Conservation (phyloP, 352 stramenopile species). For the Pilasporangium apinafurcum region DNA sequence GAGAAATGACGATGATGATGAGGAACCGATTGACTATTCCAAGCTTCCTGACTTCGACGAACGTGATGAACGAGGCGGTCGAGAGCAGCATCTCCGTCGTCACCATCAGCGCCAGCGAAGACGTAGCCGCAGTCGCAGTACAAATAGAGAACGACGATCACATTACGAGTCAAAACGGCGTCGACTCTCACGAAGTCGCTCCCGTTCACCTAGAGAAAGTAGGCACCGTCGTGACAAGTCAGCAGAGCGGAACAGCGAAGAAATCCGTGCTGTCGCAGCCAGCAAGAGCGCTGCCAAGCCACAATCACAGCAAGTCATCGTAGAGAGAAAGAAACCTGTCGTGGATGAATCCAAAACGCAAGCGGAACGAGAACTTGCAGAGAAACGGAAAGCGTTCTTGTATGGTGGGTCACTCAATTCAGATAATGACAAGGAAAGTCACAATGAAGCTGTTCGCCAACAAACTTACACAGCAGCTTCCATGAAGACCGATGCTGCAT, state of each 20-base stretch:
- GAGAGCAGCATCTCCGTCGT: not conserved
- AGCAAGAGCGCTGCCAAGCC: not conserved
- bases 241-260: not conserved
- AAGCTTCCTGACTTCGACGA: slow-evolving; percentile 71
- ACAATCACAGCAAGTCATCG: not conserved
- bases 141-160: slow-evolving; percentile 12
- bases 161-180: slow-evolving; percentile 6
- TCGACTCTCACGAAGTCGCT: slow-evolving; percentile 10
- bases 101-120: slow-evolving; percentile 3
- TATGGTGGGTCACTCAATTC: slow-evolving; percentile 29
- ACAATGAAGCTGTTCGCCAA: not conserved
- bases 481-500: not conserved
- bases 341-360: slow-evolving; percentile 20
- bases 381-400: slow-evolving; percentile 53
- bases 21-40: slow-evolving; percentile 74
- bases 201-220: too few species aligned
- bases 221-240: slow-evolving; percentile 6
- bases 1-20: slow-evolving; percentile 27
- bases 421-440: not conserved
- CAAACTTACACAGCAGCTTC: not conserved
- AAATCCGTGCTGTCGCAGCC: not conserved
- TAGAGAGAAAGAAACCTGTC: slow-evolving; percentile 1
- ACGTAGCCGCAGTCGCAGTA: slow-evolving; percentile 27
- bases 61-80: slow-evolving; percentile 5
- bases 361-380: slow-evolving; percentile 30